Evolutionary conservation across 495 filamentous ascomycete species (phyloP).

Genomic region (Tuber magnatum): DNA sequence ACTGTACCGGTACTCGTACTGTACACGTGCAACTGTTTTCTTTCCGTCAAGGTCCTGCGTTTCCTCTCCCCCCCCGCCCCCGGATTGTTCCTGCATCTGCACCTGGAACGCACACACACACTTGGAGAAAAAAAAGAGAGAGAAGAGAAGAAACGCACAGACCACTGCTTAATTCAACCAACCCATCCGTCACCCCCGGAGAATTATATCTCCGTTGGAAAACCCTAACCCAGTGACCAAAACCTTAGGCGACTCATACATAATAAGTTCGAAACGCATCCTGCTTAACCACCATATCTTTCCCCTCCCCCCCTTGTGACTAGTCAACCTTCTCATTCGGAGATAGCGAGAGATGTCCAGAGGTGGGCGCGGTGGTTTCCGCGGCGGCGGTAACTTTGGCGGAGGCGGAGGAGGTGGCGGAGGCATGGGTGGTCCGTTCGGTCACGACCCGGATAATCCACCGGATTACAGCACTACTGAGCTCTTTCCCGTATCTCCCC

Average conservation of each 20-base stretch:
- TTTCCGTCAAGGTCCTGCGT: not conserved
- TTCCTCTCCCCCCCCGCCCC: not conserved
- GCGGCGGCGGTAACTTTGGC: conserved; percentile 28
- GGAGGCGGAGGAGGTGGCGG: conserved; percentile 34
- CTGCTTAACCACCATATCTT: not conserved
- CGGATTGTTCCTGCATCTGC: not conserved
- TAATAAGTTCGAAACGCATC: not conserved
- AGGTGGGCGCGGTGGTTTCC: conserved; percentile 33
- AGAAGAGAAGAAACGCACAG: not conserved
- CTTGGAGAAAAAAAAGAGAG: not conserved
- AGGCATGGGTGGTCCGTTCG: conserved; percentile 23
- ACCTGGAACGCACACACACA: not conserved
- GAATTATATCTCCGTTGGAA: not conserved
- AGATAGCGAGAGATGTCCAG: conserved; percentile 29
- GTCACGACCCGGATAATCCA: conserved; percentile 32
- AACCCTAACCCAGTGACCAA: not conserved
- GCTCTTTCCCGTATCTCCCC: conserved; percentile 35
- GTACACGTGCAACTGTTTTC: not conserved
- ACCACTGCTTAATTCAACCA: not conserved
- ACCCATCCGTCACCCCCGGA: not conserved
- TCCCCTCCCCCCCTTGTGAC: not conserved
- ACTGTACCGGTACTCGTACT: not conserved
- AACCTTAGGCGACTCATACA: not conserved
- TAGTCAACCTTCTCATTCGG: not conserved
- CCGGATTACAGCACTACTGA: conserved; percentile 40